phyloP scores from a whole-genome alignment of 2,329 filamentous ascomycete genomes.

The Xylaria sp. region DNA sequence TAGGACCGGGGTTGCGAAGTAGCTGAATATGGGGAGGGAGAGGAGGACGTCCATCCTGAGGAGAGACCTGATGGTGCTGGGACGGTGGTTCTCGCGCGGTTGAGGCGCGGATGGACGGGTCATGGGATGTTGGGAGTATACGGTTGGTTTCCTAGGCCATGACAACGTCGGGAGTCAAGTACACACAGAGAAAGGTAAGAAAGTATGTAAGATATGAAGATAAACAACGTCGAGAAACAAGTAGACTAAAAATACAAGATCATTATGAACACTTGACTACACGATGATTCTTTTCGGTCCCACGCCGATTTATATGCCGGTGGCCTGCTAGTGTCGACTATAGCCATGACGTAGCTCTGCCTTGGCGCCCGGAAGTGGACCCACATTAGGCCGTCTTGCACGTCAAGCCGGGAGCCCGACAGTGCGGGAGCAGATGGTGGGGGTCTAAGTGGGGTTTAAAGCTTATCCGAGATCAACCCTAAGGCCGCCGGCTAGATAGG shows the following conservation, averaged over 20 bases:
- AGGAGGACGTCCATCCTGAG: conserved; percentile 59
- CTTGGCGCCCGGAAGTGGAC: conserved; percentile 1
- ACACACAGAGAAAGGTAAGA: neutral
- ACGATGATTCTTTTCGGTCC: neutral
- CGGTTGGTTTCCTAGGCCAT: neutral
- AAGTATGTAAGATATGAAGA: neutral
- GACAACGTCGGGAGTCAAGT: neutral
- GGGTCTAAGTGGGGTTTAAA: neutral
- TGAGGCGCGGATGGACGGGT: neutral
- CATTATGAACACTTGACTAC: too few species aligned
- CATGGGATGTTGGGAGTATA: neutral
- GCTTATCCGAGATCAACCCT: neutral
- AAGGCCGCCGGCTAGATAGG: neutral
- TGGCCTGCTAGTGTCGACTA: neutral
- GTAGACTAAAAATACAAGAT: neutral
- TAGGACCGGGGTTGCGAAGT: conserved; percentile 55
- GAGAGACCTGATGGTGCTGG: neutral
- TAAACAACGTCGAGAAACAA: neutral
- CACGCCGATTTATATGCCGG: too few species aligned
- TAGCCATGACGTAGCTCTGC: conserved; percentile 10
- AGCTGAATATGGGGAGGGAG: conserved; percentile 67
- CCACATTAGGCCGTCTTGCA: neutral
- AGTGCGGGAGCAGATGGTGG: neutral
- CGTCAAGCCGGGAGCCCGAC: neutral
- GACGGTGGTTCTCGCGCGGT: neutral